phyloP scores from a whole-genome alignment of 768 basidiomycete species.

The Gautieria morchelliformis region DNA sequence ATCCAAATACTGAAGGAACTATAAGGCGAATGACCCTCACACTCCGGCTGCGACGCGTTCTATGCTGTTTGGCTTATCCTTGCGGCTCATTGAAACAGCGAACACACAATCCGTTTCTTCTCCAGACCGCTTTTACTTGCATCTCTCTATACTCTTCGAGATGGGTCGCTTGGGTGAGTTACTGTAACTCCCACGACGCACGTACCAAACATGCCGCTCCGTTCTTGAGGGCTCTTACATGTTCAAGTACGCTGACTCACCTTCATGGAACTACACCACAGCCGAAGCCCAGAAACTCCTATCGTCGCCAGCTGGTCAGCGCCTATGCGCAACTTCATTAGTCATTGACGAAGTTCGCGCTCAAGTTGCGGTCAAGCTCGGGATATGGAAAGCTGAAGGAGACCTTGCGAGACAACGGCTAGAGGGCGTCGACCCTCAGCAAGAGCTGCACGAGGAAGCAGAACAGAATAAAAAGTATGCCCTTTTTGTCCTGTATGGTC shows the following conservation, averaged over 20 bases:
- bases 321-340: constrained; percentile 59
- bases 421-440: background rate
- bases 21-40: constrained; percentile 59
- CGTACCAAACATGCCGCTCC: background rate
- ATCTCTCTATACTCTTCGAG: constrained; percentile 62
- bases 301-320: background rate
- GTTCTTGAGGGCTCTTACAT: background rate
- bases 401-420: constrained; percentile 31
- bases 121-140: constrained; percentile 71
- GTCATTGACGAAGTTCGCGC: constrained; percentile 68
- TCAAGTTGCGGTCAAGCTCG: constrained; percentile 53
- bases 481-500: background rate
- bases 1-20: background rate
- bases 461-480: constrained; percentile 43
- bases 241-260: background rate
- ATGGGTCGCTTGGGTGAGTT: constrained; percentile 64
- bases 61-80: constrained; percentile 68
- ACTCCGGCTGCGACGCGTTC: constrained; percentile 55
- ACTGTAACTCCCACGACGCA: constrained; percentile 14
- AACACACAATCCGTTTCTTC: constrained; percentile 52
- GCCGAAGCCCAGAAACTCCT: constrained; percentile 8
- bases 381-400: constrained; percentile 52
- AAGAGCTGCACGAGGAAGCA: constrained; percentile 37
- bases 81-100: constrained; percentile 57
- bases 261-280: background rate